Conservation (phyloP, 1,139 yeast genomes). For the Candida labiduridarum region DNA sequence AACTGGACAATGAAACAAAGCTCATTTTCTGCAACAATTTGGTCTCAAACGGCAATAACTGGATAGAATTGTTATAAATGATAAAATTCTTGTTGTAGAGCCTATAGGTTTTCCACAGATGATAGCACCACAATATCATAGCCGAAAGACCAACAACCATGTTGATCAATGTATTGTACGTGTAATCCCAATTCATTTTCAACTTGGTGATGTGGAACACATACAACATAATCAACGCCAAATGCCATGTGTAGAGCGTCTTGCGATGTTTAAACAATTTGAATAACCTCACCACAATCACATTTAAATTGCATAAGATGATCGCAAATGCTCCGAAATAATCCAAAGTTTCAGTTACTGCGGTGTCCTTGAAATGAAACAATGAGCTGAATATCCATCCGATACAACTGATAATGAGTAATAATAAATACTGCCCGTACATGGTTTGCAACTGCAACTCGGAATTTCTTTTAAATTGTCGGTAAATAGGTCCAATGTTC, state of each 20-base stretch:
- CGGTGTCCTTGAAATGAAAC: conserved; percentile 44
- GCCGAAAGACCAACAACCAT: conserved; percentile 35
- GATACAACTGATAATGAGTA: conserved; percentile 31
- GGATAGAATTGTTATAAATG: conserved; percentile 39
- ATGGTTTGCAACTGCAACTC: conserved; percentile 22
- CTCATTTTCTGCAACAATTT: conserved; percentile 37
- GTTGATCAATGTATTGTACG: conserved; percentile 40
- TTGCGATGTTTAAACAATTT: conserved; percentile 23
- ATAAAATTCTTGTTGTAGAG: conserved; percentile 25
- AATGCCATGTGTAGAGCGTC: conserved; percentile 13
- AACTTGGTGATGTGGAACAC: conserved; percentile 34
- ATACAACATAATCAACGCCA: conserved; percentile 21
- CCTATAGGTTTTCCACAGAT: conserved; percentile 26
- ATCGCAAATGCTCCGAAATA: conserved; percentile 49
- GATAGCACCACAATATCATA: conserved; percentile 38
- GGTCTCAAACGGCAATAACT: conserved; percentile 44
- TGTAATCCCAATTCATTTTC: conserved; percentile 40
- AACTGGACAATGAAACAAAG: conserved; percentile 24
- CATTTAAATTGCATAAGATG: conserved; percentile 40
- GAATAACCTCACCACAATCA: conserved; percentile 36
- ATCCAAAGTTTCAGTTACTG: conserved; percentile 45
- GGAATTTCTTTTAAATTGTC: conserved; percentile 24
- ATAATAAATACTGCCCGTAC: conserved; percentile 34
- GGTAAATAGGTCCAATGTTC: conserved; percentile 30
- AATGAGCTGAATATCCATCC: conserved; percentile 46